Conservation (phyloP, 2,329 filamentous ascomycete species). For the Stachybotrys chartarum region DNA sequence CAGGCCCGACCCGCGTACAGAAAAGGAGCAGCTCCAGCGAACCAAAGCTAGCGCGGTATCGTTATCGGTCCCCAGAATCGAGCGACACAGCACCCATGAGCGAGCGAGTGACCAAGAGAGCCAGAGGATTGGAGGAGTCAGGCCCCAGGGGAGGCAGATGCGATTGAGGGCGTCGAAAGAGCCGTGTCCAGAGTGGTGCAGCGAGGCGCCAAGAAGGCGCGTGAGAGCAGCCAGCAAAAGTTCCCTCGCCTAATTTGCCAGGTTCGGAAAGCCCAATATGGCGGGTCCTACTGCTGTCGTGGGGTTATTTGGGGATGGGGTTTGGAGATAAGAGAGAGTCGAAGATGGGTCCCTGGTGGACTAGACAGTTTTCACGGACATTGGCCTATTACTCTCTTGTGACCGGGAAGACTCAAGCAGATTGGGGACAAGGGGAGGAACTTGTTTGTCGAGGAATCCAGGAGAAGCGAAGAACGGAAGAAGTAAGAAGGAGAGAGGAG, state of each 20-base stretch:
- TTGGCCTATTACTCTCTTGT: background rate
- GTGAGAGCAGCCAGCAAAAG: constrained; percentile 30
- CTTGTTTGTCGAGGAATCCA: too few relatives aligned
- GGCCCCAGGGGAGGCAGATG: background rate
- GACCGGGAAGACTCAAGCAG: too few relatives aligned
- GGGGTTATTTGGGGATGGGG: constrained; percentile 16
- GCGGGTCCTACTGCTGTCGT: constrained; percentile 12
- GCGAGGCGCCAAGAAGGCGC: constrained; percentile 24
- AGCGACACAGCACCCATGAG: constrained; percentile 14
- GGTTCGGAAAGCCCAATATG: constrained; percentile 26
- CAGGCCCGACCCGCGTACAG: constrained; percentile 6
- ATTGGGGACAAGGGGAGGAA: too few relatives aligned
- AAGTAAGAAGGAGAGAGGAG: background rate
- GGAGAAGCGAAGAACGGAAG: background rate
- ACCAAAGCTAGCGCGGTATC: constrained; percentile 10
- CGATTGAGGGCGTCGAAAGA: constrained; percentile 6
- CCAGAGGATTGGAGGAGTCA: constrained; percentile 5
- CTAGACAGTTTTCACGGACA: constrained; percentile 5
- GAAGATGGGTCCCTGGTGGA: constrained; percentile 5
- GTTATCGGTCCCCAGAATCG: constrained; percentile 26
- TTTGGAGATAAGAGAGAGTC: constrained; percentile 8
- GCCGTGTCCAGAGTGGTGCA: constrained; percentile 7
- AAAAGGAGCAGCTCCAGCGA: constrained; percentile 10
- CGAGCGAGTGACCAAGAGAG: background rate
- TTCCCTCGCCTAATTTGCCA: constrained; percentile 29